phyloP scores from a whole-genome alignment of 108 stramenopile genomes.

The Skeletonema potamos region DNA sequence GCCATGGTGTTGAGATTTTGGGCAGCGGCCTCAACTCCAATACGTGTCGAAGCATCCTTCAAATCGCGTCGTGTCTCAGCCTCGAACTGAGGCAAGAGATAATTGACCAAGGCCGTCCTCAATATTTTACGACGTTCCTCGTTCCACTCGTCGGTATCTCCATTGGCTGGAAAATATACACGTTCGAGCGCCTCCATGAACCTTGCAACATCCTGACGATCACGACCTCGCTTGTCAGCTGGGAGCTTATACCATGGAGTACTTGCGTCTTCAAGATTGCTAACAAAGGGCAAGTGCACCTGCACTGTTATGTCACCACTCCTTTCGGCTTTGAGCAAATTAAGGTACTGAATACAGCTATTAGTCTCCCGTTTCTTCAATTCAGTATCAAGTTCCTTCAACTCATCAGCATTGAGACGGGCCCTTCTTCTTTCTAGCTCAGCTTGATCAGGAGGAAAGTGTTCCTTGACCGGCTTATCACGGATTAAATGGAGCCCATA shows the following conservation, averaged over 20 bases:
- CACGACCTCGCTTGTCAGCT: constrained; percentile 52
- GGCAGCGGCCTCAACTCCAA: constrained; percentile 71
- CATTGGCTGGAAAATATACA: constrained; percentile 70
- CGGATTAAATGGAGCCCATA: constrained; percentile 84
- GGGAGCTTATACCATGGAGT: constrained; percentile 64
- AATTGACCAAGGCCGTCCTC: constrained; percentile 61
- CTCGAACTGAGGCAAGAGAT: constrained; percentile 88
- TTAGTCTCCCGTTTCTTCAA: constrained; percentile 59
- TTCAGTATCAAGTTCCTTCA: constrained; percentile 67
- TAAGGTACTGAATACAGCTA: constrained; percentile 81
- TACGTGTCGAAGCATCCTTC: constrained; percentile 60
- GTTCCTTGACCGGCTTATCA: constrained; percentile 78
- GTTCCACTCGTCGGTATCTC: constrained; percentile 79
- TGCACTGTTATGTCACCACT: constrained; percentile 63
- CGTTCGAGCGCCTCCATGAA: constrained; percentile 66
- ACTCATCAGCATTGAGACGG: constrained; percentile 55
- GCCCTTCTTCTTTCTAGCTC: constrained; percentile 50
- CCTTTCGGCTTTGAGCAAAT: constrained; percentile 82
- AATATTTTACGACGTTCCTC: constrained; percentile 78
- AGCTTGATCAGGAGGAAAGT: constrained; percentile 71
- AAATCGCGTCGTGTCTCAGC: constrained; percentile 75
- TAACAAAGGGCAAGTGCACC: constrained; percentile 68
- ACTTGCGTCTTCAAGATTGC: constrained; percentile 15
- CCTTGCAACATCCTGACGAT: constrained; percentile 61
- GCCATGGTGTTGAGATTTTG: constrained; percentile 76